Base-by-base conservation (phyloP, 805 yeast species). In the Vanderwaltozyma polyspora region DNA sequence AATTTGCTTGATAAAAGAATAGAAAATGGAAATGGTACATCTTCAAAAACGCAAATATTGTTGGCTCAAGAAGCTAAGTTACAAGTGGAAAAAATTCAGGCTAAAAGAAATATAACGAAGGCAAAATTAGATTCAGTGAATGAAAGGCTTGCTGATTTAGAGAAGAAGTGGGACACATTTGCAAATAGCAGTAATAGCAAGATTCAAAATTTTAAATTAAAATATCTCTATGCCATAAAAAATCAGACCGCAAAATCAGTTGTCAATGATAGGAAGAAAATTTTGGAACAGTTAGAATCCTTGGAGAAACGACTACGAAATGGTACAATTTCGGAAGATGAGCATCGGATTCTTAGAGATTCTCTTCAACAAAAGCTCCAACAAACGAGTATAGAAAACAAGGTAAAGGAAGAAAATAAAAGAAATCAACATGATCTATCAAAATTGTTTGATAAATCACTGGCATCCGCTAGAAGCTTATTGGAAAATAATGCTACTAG, bases 381-480 rank as follows among this genome's bases (percentile, higher is more conserved):
- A 17, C 23, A 23, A 9, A 15, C 5, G 10, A 22, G 1, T 27
- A 29, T 25, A 3, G n/a, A 15, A 13, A 29, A 29, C 19, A 11
- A 10, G 3, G 18, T 23, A 29, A 29, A 16, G 29, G 21, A 14
- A 15, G n/a, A 12, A 2, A 28, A 24, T 14, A 25, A 24, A 11
- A 9, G 11, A 13, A 10, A 16, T 9, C 12, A 14, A 14, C 14
- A 25, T 22, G 13, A 26, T 22, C 19, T 23, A 14, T 34, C 36
- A 8, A 15, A 11, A 11, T 13, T 21, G 9, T 51, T 48, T 33
- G 33, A 27, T 6, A 46, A 40, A 29, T 48, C 55, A 2, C 18
- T 51, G 6, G 40, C 35, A 6, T 42, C 45, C 3, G 57, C 57
- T 1, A 40, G 37, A 31, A 33, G 40, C 15, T 19, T 52, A 15